A percentile compares a stretch with the other conserved stretches of the same genome.
Evolutionary conservation across 805 yeast species (phyloP).

Genomic region (Candida golubevii): DNA sequence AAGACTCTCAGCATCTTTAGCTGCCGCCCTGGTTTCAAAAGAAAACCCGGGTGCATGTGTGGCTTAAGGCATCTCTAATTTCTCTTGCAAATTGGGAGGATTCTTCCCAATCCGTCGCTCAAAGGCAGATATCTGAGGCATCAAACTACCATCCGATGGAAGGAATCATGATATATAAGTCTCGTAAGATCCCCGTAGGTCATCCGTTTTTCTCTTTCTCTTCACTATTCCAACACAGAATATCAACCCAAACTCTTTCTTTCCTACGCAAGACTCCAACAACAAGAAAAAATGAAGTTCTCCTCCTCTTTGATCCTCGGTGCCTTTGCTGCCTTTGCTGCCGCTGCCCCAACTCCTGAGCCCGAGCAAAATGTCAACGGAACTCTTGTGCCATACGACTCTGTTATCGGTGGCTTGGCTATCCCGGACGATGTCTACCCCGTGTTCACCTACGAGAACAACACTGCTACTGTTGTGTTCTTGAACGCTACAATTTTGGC

Average conservation of each 20-base stretch:
- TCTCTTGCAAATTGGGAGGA: neutral
- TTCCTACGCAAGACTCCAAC: neutral
- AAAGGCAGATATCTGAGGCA: constrained; percentile 5
- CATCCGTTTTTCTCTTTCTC: neutral
- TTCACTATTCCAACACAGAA: neutral
- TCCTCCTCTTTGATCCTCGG: constrained; percentile 12
- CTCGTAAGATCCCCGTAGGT: neutral
- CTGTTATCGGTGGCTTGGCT: constrained; percentile 12
- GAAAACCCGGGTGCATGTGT: neutral
- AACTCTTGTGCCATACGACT: constrained; percentile 12
- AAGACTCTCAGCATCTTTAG: neutral
- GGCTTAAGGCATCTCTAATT: neutral
- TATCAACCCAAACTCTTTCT: neutral
- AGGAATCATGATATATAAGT: neutral
- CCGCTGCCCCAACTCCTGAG: constrained; percentile 13
- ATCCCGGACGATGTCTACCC: constrained; percentile 13
- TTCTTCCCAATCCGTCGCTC: constrained; percentile 7
- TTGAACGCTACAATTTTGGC: constrained; percentile 17
- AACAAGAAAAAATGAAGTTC: constrained; percentile 11
- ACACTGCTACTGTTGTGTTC: constrained; percentile 11
- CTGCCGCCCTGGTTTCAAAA: neutral
- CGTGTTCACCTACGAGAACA: constrained; percentile 10
- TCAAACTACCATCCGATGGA: too few relatives aligned
- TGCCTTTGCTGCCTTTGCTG: constrained; percentile 10
- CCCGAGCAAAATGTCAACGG: constrained; percentile 1